These are phyloP conservation scores for Cercophora scortea DNA, from an alignment of 495 filamentous ascomycete species.

Conservation along the genomic window DNA sequence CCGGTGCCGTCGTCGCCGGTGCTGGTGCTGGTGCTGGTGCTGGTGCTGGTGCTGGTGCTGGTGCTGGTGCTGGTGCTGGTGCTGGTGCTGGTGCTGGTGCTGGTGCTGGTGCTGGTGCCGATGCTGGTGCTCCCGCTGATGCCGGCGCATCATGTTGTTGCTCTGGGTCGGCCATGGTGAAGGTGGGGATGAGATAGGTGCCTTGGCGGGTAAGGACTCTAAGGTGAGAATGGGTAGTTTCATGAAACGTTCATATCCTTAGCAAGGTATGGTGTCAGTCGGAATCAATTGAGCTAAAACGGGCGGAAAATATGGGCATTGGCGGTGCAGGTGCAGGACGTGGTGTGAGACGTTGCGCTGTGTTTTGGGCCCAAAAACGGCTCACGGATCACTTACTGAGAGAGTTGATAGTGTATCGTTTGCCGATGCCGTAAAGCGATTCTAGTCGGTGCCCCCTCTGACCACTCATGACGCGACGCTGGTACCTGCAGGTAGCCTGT, in stretches of 20 bases:
- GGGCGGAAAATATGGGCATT: too few relatives aligned
- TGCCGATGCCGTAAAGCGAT: neutral
- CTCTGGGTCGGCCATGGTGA: conserved; percentile 1
- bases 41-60: neutral
- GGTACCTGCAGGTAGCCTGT: too few relatives aligned
- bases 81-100: too few relatives aligned
- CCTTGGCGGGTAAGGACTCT: neutral
- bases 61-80: too few relatives aligned
- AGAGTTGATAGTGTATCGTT: neutral
- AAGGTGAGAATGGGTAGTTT: neutral
- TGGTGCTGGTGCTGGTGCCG: too few relatives aligned
- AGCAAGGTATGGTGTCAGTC: neutral
- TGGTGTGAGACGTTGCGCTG: too few relatives aligned
- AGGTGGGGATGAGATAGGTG: neutral
- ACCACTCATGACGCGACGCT: neutral
- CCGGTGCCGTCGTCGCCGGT: too few relatives aligned
- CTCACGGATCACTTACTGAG: neutral
- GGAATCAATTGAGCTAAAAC: neutral
- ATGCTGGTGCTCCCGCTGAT: neutral
- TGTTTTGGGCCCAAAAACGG: too few relatives aligned
- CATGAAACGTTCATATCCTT: neutral
- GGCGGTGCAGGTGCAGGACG: too few relatives aligned
- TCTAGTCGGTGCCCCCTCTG: neutral
- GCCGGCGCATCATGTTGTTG: neutral
- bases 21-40: too few relatives aligned